These are phyloP conservation scores for Magnolia officinalis DNA, from an alignment of 164 flowering plant genomes.

Conservation along the genomic window DNA sequence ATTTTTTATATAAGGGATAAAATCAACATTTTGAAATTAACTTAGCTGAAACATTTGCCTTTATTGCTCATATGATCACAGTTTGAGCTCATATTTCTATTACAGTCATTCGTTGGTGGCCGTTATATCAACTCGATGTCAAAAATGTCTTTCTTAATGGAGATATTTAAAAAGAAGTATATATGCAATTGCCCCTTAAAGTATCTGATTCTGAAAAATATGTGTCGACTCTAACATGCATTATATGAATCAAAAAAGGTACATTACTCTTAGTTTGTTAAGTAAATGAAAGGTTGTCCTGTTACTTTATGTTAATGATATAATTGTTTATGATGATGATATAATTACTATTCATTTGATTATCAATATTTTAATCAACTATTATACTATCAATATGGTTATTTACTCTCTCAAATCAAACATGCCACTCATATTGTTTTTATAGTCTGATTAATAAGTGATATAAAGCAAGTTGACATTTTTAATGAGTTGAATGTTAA, in stretches of 20 bases:
- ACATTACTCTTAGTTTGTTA: no score
- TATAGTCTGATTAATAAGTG: neutral
- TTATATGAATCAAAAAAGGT: neutral
- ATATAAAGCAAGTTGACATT: no score
- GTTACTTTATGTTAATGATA: neutral
- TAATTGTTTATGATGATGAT: neutral
- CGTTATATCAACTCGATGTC: neutral
- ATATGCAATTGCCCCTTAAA: neutral
- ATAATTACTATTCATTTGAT: neutral
- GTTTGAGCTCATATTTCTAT: neutral
- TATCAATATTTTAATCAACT: no score
- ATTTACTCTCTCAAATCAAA: neutral
- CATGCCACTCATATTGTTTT: neutral
- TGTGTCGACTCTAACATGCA: neutral
- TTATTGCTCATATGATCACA: neutral
- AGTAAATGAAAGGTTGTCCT: neutral
- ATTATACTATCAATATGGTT: neutral
- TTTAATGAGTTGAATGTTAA: no score
- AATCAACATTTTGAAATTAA: neutral
- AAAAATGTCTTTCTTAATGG: neutral
- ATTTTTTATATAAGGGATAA: neutral
- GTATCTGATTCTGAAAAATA: neutral
- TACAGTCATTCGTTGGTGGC: neutral
- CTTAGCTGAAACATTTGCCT: neutral
- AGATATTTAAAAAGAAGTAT: neutral